These are phyloP conservation scores for Melanogaster broomeanus DNA, from an alignment of 768 basidiomycete species.

Conservation along the genomic window DNA sequence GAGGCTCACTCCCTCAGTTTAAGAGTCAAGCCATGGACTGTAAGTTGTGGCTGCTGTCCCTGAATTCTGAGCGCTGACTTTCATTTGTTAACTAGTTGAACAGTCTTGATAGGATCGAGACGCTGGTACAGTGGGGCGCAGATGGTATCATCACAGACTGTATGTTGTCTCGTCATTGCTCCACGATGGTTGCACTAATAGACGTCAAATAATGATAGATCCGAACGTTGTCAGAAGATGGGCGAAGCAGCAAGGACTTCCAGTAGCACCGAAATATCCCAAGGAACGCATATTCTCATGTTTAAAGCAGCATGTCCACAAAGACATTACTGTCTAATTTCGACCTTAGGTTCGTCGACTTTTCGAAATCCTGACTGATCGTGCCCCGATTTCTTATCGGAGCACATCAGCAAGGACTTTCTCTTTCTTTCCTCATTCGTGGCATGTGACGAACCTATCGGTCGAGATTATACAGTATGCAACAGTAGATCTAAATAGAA, in stretches of 20 bases:
- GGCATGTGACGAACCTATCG: no score
- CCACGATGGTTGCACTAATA: neutral
- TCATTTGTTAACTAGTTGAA: conserved; percentile 48
- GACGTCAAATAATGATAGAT: conserved; percentile 31
- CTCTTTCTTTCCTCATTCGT: no score
- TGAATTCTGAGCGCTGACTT: neutral
- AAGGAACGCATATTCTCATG: conserved; percentile 62
- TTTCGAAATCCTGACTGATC: no score
- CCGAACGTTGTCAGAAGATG: conserved; percentile 59
- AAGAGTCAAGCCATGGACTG: conserved; percentile 74
- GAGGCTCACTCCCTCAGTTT: conserved; percentile 65
- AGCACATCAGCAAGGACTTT: no score
- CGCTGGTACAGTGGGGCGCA: conserved; percentile 58
- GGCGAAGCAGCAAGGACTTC: conserved; percentile 51
- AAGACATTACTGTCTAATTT: no score
- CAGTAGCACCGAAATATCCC: conserved; percentile 59
- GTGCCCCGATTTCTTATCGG: no score
- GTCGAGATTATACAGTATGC: no score
- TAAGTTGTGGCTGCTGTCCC: conserved; percentile 31
- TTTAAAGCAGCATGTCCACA: conserved; percentile 52
- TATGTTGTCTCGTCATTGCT: conserved; percentile 17
- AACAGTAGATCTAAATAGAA: no score
- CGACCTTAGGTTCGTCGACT: no score
- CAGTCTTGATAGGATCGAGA: conserved; percentile 58
- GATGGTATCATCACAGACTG: conserved; percentile 84